Evolutionary conservation across 495 filamentous ascomycete genomes (phyloP), one percentile per base, ranked within the genome.

Genomic region (Sphaerosporella brunnea): DNA sequence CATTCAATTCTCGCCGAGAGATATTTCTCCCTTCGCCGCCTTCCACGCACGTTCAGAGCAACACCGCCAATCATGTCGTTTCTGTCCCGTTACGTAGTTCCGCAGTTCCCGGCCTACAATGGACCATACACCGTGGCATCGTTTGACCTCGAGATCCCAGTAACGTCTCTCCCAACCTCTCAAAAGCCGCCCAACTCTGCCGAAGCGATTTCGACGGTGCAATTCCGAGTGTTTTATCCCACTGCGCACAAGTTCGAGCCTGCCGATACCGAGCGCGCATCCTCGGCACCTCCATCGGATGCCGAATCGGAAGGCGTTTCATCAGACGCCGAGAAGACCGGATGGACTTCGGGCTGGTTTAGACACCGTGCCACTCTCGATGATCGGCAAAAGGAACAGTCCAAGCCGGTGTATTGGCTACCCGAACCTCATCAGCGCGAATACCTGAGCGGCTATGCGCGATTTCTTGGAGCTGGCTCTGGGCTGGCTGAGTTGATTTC

Each of bases 171-270:
- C 10, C 62, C 68, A 2, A 65, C 69, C 0, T 69, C 73, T 0
- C 65, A 45, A 23, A 40, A 19, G 23, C 5, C 43, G 9, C 55
- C 63, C 5, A 54, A 67, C 1, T 75, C 77, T 3, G 66, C 73
- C 2, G 58, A 66, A 21, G 59, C 63, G 8, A 66, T 80, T 24
- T 61, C 73, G 11, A 88, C 82, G 4, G 63, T 85, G 34, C 75
- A 75, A 40, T 87, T 82, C 63, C 69, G 81, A 19, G 67, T 84
- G 26, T 88, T 79, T 66, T 86, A 88, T 56, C 82, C 82, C 2
- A 73, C 73, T 26, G 61, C 65, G 36, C 61, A 43, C 10, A 24
- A 43, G 13, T 43, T 25, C 40, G 26, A 24, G 23, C 40, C 40
- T 18, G 21, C 19, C 7, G 40, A n/a, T n/a, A n/a, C n/a, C n/a